phyloP scores from a whole-genome alignment of 2,329 filamentous ascomycete genomes.

The Malbranchea zuffiana region DNA sequence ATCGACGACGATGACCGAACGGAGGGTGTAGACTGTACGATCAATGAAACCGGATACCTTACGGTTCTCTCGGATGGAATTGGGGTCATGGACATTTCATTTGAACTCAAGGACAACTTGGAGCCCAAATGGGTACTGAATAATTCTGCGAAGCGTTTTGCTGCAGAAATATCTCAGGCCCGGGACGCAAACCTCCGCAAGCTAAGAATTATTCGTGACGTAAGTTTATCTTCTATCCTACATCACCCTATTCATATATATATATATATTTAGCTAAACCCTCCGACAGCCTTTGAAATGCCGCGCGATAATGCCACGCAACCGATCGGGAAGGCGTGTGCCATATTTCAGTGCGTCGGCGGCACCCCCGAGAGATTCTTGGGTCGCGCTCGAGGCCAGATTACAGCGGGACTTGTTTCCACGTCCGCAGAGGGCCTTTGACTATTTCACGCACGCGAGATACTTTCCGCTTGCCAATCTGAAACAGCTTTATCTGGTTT shows the following conservation, averaged over 20 bases:
- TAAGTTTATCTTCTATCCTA: neutral
- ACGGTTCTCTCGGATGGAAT: constrained; percentile 6
- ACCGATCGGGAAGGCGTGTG: constrained; percentile 1
- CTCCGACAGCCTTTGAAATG: constrained; percentile 9
- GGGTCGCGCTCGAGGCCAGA: too few species aligned
- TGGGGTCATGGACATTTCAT: constrained; percentile 6
- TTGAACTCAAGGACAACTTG: neutral
- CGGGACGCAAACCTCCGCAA: constrained; percentile 5
- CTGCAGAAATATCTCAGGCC: constrained; percentile 1
- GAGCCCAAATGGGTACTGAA: constrained; percentile 6
- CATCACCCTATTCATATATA: neutral
- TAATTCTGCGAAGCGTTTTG: neutral
- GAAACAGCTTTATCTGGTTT: too few species aligned
- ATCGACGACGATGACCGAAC: too few species aligned
- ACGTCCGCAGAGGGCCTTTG: too few species aligned
- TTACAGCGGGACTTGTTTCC: too few species aligned
- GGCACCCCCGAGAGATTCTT: too few species aligned
- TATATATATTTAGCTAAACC: too few species aligned
- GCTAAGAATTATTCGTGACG: constrained; percentile 5
- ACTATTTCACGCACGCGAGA: too few species aligned
- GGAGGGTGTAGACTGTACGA: too few species aligned
- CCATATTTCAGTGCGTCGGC: too few species aligned
- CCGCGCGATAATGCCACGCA: constrained; percentile 3
- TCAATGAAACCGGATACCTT: constrained; percentile 3
- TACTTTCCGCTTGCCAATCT: too few species aligned